Evolutionary conservation across 2,329 filamentous ascomycete genomes (phyloP).

Genomic region (Epichloe festucae): DNA sequence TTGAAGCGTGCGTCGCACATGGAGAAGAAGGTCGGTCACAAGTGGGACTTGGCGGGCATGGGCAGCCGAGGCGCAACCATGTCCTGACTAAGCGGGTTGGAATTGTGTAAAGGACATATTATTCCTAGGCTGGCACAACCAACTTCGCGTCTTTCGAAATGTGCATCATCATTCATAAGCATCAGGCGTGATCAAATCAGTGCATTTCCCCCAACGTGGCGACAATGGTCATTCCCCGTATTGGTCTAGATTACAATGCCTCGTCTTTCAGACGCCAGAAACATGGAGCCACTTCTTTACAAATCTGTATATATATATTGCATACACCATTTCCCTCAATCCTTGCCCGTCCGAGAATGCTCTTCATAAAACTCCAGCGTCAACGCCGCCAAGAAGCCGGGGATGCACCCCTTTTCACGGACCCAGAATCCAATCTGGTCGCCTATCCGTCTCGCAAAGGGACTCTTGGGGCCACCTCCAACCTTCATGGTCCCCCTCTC

Average conservation of each 20-base stretch:
- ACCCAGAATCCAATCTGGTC: slow-evolving; percentile 94
- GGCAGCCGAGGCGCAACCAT: too few species aligned
- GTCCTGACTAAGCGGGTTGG: too few species aligned
- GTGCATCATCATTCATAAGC: neutral
- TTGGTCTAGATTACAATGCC: neutral
- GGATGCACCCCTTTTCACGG: slow-evolving; percentile 78
- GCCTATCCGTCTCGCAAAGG: slow-evolving; percentile 73
- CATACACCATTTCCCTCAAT: neutral
- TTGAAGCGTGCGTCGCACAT: too few species aligned
- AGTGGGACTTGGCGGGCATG: too few species aligned
- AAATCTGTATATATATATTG: neutral
- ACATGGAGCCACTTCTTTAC: slow-evolving; percentile 1
- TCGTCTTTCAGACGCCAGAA: too few species aligned
- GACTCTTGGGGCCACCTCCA: slow-evolving; percentile 72
- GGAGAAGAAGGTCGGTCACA: too few species aligned
- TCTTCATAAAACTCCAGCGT: slow-evolving; percentile 90
- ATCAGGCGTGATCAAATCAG: neutral
- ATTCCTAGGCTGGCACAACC: too few species aligned
- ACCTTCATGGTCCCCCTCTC: slow-evolving; percentile 98
- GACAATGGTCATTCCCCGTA: neutral
- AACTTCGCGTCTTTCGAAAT: too few species aligned
- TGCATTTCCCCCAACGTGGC: too few species aligned
- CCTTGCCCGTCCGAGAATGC: slow-evolving; percentile 16
- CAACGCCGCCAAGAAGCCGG: slow-evolving; percentile 80
- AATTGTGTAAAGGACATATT: too few species aligned